These are phyloP conservation scores for Chlorella sp. DNA, from an alignment of 139 green algal genomes.

Conservation along the genomic window DNA sequence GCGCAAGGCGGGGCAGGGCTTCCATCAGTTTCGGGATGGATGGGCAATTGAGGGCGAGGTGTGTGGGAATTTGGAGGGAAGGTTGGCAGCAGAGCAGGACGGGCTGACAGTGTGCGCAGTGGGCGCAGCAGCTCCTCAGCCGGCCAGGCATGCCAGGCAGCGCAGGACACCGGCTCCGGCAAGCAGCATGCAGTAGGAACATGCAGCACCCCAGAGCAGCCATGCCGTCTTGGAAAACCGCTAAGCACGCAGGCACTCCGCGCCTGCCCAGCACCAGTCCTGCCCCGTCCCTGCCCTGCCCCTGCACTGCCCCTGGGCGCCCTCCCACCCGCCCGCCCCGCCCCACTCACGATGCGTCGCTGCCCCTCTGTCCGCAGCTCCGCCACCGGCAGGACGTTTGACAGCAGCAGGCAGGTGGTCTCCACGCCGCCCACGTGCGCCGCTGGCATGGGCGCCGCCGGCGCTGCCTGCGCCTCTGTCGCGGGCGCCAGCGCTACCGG, in stretches of 20 bases:
- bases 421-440: background rate
- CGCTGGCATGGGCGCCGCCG: no score
- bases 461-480: background rate
- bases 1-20: no score
- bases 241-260: no score
- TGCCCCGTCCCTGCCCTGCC: no score
- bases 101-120: background rate
- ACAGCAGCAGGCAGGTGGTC: slow-evolving; percentile 73
- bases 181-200: no score
- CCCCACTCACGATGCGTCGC: slow-evolving; percentile 30
- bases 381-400: slow-evolving; percentile 67
- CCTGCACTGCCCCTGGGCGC: background rate
- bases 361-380: slow-evolving; percentile 52
- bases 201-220: background rate
- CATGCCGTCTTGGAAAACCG: background rate
- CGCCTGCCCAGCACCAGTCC: no score
- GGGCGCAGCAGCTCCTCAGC: no score
- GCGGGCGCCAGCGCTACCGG: background rate
- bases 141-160: no score
- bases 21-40: no score
- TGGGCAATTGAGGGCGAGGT: no score
- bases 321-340: background rate
- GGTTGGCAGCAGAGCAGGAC: background rate
- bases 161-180: no score
- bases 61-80: no score